Percentiles rank a stretch among this genome's conserved stretches.
Conservation (phyloP, 805 yeast species). For the Kuraishia cidri region DNA sequence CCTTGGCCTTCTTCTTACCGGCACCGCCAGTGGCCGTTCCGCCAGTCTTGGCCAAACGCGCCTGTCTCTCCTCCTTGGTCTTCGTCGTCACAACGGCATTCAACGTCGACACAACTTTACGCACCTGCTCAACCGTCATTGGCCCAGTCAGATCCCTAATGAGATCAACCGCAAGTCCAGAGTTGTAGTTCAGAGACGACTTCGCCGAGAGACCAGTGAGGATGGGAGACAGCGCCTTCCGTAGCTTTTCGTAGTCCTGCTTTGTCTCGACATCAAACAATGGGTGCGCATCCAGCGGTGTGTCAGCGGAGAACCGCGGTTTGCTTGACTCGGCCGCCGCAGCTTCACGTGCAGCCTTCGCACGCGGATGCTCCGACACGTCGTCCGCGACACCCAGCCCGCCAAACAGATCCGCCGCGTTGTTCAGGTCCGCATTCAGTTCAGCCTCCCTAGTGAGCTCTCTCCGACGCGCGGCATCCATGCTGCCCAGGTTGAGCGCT, state of each 20-base stretch:
- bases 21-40: conserved; percentile 90
- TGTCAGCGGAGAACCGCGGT: conserved; percentile 29
- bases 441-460: conserved; percentile 77
- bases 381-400: conserved; percentile 50
- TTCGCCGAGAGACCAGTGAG: conserved; percentile 52
- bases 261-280: conserved; percentile 76
- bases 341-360: conserved; percentile 34
- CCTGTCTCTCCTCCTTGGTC: conserved; percentile 83
- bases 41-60: conserved; percentile 71
- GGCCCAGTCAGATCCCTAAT: conserved; percentile 81
- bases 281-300: conserved; percentile 71
- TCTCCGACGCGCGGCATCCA: conserved; percentile 67
- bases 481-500: conserved; percentile 50
- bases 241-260: conserved; percentile 68
- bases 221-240: conserved; percentile 61
- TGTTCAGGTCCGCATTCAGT: conserved; percentile 76
- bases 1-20: conserved; percentile 90
- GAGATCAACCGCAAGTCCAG: conserved; percentile 74
- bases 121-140: conserved; percentile 67
- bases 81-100: conserved; percentile 77
- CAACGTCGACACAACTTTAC: conserved; percentile 81
- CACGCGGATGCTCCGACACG: conserved; percentile 54
- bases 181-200: conserved; percentile 59
- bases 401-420: conserved; percentile 89
- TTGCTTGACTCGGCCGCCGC: conserved; percentile 27